Evolutionary conservation across 78 protist species (phyloP).

Genomic region (Paulinella micropora): DNA sequence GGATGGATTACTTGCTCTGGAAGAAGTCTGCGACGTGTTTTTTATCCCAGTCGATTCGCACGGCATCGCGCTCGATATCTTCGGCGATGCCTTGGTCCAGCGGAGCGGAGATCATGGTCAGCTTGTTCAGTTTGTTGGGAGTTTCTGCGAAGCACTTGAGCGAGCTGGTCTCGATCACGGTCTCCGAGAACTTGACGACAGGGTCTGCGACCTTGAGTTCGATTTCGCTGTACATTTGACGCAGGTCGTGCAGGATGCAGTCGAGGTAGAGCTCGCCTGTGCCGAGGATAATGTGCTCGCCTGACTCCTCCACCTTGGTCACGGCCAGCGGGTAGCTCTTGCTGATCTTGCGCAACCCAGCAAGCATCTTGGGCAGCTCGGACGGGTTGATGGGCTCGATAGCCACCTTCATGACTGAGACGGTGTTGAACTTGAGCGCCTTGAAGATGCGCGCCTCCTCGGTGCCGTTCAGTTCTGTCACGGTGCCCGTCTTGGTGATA

Average conservation of each 20-base stretch:
- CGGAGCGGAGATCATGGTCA: conserved; percentile 79
- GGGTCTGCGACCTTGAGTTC: conserved; percentile 92
- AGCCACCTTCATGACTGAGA: conserved; percentile 71
- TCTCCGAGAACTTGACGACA: conserved; percentile 74
- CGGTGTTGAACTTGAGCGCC: conserved; percentile 28
- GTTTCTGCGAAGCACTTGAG: conserved; percentile 79
- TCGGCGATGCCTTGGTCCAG: conserved; percentile 75
- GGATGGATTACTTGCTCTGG: conserved; percentile 43
- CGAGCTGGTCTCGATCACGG: conserved; percentile 78
- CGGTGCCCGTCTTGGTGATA: conserved; percentile 35
- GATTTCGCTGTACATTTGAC: conserved; percentile 47
- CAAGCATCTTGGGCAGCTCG: conserved; percentile 93
- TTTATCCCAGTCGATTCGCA: neutral
- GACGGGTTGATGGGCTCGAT: conserved; percentile 82
- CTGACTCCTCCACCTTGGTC: conserved; percentile 85
- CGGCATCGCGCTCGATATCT: conserved; percentile 61
- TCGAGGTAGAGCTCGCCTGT: conserved; percentile 95
- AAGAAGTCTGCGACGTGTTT: conserved; percentile 42
- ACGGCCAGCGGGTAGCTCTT: conserved; percentile 72
- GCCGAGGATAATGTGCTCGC: conserved; percentile 88
- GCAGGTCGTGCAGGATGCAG: conserved; percentile 81
- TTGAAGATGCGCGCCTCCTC: conserved; percentile 22
- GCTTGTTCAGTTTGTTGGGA: conserved; percentile 71
- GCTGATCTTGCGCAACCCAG: conserved; percentile 70
- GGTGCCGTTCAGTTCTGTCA: neutral